phyloP scores from a whole-genome alignment of 768 basidiomycete genomes.

The Macrolepiota albuminosa region DNA sequence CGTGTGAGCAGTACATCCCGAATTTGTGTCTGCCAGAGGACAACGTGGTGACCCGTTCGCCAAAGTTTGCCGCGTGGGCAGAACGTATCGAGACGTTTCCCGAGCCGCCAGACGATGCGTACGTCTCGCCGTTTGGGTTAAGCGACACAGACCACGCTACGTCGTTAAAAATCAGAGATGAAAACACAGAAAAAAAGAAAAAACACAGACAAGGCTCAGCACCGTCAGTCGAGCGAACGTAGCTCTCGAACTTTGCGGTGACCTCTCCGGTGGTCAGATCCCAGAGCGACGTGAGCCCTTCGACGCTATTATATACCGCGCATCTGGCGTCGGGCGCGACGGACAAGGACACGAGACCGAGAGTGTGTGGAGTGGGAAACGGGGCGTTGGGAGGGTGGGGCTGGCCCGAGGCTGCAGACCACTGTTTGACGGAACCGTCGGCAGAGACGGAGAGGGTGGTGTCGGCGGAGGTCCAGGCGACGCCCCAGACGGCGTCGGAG shows the following conservation, averaged over 20 bases:
- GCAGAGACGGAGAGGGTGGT: slow-evolving; percentile 68
- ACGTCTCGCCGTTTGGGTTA: slow-evolving; percentile 67
- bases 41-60: slow-evolving; percentile 52
- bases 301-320: slow-evolving; percentile 77
- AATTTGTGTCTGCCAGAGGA: slow-evolving; percentile 71
- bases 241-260: slow-evolving; percentile 70
- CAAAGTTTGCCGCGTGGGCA: slow-evolving; percentile 62
- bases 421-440: slow-evolving; percentile 73
- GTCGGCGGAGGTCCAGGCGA: slow-evolving; percentile 66
- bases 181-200: neutral
- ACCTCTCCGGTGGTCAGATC: slow-evolving; percentile 61
- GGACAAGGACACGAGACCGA: slow-evolving; percentile 81
- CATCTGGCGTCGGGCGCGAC: slow-evolving; percentile 58
- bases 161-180: neutral
- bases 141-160: slow-evolving; percentile 84
- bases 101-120: slow-evolving; percentile 67
- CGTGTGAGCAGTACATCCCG: slow-evolving; percentile 71
- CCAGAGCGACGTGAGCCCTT: slow-evolving; percentile 77
- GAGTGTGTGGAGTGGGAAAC: slow-evolving; percentile 68
- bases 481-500: slow-evolving; percentile 74
- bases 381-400: slow-evolving; percentile 43
- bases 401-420: slow-evolving; percentile 64
- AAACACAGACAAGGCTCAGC: slow-evolving; percentile 65
- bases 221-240: slow-evolving; percentile 49
- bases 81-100: slow-evolving; percentile 74